A percentile compares a stretch with the other conserved stretches of the same genome.
These are phyloP conservation scores for Acanthamoeba royreba DNA, from an alignment of 208 protist species.

Conservation along the genomic window DNA sequence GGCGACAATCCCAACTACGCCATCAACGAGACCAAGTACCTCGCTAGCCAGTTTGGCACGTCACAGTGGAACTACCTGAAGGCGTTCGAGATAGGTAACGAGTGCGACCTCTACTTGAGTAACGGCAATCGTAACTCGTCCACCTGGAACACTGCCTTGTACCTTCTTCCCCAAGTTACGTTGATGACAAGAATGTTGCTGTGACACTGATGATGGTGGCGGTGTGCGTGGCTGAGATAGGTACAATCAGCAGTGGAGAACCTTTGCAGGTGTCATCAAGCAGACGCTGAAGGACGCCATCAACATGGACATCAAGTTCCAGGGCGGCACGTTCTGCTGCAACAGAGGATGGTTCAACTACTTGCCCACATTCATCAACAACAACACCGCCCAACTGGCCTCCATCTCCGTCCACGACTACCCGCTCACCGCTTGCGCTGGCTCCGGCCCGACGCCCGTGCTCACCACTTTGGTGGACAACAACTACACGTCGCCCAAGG, in stretches of 20 bases:
- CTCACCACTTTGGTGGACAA: not conserved
- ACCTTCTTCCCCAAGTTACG: not conserved
- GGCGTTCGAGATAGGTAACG: not conserved
- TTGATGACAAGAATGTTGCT: not conserved
- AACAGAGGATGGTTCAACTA: not conserved
- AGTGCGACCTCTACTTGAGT: not conserved
- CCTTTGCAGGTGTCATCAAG: not conserved
- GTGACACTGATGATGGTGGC: not conserved
- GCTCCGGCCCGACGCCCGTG: not conserved
- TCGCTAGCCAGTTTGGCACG: not conserved
- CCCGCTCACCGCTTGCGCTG: not conserved
- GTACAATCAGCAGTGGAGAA: not conserved
- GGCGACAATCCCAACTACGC: not conserved
- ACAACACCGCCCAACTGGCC: not conserved
- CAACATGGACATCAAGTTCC: not conserved
- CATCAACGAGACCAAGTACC: not conserved
- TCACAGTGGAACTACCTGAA: not conserved
- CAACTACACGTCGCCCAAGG: not conserved
- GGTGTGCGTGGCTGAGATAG: not conserved
- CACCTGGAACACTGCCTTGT: not conserved
- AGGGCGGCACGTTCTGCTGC: not conserved
- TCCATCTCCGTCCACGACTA: constrained; percentile 27
- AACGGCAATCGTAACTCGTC: not conserved
- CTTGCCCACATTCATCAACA: not conserved
- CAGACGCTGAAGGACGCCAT: not conserved